Evolutionary conservation across 176 grass and related monocot genomes (phyloP).

Genomic region (Oryza meridionalis): DNA sequence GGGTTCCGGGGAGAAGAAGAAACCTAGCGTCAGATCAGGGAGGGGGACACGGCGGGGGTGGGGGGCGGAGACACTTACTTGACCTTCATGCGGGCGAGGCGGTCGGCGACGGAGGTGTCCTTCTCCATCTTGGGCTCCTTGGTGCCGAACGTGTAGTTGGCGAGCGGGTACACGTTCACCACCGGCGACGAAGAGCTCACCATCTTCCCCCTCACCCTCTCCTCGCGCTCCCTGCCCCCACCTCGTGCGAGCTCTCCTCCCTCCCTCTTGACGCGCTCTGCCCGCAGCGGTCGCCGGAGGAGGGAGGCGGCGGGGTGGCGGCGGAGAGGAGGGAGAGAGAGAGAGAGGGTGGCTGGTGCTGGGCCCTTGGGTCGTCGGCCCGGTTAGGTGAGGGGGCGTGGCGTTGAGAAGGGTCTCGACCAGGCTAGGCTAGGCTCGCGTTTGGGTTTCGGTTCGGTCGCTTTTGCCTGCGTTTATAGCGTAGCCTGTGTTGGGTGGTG

Average conservation of each 20-base stretch:
- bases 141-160: conserved; percentile 98
- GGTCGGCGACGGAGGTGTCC: conserved; percentile 98
- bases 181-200: conserved; percentile 56
- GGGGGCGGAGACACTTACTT: conserved; percentile 53
- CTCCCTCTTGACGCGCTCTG: not conserved
- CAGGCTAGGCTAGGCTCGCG: too few relatives aligned
- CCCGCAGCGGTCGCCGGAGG: conserved; percentile 35
- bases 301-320: conserved; percentile 3
- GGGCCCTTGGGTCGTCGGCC: conserved; percentile 25
- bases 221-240: not conserved
- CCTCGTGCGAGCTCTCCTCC: not conserved
- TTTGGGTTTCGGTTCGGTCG: conserved; percentile 35
- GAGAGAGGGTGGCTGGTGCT: not conserved
- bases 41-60: not conserved
- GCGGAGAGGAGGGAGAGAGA: conserved; percentile 1
- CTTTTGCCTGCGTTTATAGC: conserved; percentile 4
- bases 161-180: conserved; percentile 91
- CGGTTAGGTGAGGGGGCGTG: not conserved
- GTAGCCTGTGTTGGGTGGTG: not conserved
- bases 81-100: conserved; percentile 97
- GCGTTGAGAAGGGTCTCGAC: conserved; percentile 18
- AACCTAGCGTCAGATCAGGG: conserved; percentile 24
- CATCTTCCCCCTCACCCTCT: conserved; percentile 24
- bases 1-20: not conserved
- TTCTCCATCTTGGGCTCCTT: conserved; percentile 99